These are phyloP conservation scores for Acrocalymma vagum DNA, from an alignment of 2,329 filamentous ascomycete genomes.

Conservation along the genomic window DNA sequence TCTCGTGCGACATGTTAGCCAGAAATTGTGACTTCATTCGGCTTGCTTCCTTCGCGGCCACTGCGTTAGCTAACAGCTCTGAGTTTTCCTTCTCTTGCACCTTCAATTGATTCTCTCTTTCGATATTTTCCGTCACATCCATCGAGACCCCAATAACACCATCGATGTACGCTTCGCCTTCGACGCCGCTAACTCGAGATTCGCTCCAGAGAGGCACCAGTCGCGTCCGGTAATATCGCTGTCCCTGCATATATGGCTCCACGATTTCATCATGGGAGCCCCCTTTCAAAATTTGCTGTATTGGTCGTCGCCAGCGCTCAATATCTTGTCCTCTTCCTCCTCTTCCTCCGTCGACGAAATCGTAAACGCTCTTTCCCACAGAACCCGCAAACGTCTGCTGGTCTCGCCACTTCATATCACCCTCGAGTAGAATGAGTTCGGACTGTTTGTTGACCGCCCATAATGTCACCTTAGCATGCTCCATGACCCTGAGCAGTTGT, in stretches of 20 bases:
- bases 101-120: constrained; percentile 69
- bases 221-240: constrained; percentile 75
- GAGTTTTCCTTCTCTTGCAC: constrained; percentile 74
- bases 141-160: constrained; percentile 82
- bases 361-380: constrained; percentile 70
- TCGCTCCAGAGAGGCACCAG: constrained; percentile 72
- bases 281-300: constrained; percentile 72
- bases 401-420: constrained; percentile 62
- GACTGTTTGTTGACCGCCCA: constrained; percentile 74
- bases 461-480: constrained; percentile 77
- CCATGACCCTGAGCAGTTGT: constrained; percentile 76
- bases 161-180: constrained; percentile 65
- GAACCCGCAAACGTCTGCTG: constrained; percentile 26
- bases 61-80: constrained; percentile 75
- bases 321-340: constrained; percentile 34
- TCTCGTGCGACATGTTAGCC: constrained; percentile 84
- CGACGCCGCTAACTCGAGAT: constrained; percentile 61
- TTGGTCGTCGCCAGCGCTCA: constrained; percentile 61
- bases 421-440: constrained; percentile 74
- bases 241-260: constrained; percentile 67
- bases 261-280: constrained; percentile 67
- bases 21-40: constrained; percentile 82
- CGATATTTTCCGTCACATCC: constrained; percentile 78
- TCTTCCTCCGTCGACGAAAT: constrained; percentile 61
- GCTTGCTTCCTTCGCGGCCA: constrained; percentile 81